These are phyloP conservation scores for Fusarium sp. DNA, from an alignment of 2,329 filamentous ascomycete species.

Conservation along the genomic window DNA sequence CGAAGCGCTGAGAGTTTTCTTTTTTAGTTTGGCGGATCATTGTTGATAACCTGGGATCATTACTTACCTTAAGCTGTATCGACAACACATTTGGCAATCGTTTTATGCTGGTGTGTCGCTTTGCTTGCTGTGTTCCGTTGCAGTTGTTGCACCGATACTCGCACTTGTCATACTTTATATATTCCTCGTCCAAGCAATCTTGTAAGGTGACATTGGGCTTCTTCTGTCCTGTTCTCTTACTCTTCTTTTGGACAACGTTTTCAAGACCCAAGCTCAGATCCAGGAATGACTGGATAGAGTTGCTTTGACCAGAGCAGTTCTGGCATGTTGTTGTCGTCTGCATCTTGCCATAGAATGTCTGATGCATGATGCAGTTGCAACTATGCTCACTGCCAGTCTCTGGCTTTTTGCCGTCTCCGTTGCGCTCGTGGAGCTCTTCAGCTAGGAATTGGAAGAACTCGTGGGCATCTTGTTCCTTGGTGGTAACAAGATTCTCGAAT, in stretches of 20 bases:
- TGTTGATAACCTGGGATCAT: neutral
- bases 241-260: slow-evolving; percentile 73
- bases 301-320: slow-evolving; percentile 84
- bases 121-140: slow-evolving; percentile 79
- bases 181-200: slow-evolving; percentile 85
- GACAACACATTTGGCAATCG: slow-evolving; percentile 88
- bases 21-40: slow-evolving; percentile 6
- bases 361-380: slow-evolving; percentile 93
- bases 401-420: slow-evolving; percentile 74
- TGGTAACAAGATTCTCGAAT: slow-evolving; percentile 82
- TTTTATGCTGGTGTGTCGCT: slow-evolving; percentile 86
- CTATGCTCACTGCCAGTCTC: slow-evolving; percentile 69
- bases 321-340: slow-evolving; percentile 92
- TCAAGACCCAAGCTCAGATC: slow-evolving; percentile 92
- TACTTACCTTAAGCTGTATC: slow-evolving; percentile 86
- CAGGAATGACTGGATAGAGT: slow-evolving; percentile 87
- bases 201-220: slow-evolving; percentile 63
- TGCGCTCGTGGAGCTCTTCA: slow-evolving; percentile 88
- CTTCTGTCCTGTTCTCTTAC: slow-evolving; percentile 64
- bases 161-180: slow-evolving; percentile 86
- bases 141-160: slow-evolving; percentile 90
- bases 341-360: slow-evolving; percentile 92
- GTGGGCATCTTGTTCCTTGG: slow-evolving; percentile 95
- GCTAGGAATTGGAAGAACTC: slow-evolving; percentile 97
- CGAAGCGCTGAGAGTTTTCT: slow-evolving; percentile 65